phyloP scores from a whole-genome alignment of 2,329 filamentous ascomycete genomes.

The Diaporthe caulivora region DNA sequence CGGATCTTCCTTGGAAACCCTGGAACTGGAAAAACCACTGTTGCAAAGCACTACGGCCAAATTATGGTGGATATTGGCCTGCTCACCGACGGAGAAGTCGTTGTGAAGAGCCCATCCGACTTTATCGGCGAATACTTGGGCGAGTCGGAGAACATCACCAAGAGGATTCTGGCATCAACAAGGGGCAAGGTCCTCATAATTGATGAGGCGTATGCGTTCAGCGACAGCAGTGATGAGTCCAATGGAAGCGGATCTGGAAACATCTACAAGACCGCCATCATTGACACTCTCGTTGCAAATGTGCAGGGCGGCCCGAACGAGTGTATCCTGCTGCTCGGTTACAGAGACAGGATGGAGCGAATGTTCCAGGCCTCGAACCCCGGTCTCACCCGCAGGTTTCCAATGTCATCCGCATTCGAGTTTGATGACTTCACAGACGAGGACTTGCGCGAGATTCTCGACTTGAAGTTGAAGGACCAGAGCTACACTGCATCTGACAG shows the following conservation, averaged over 20 bases:
- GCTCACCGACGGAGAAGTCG: slow-evolving; percentile 74
- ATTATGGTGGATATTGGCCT: slow-evolving; percentile 77
- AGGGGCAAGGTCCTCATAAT: slow-evolving; percentile 82
- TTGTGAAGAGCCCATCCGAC: slow-evolving; percentile 79
- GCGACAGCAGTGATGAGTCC: slow-evolving; percentile 50
- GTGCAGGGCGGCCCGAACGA: slow-evolving; percentile 78
- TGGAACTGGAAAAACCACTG: slow-evolving; percentile 81
- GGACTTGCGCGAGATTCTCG: slow-evolving; percentile 70
- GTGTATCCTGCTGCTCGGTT: slow-evolving; percentile 79
- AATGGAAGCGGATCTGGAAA: slow-evolving; percentile 43
- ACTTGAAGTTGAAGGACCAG: slow-evolving; percentile 70
- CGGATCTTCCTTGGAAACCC: slow-evolving; percentile 78
- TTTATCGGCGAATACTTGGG: slow-evolving; percentile 76
- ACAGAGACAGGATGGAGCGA: slow-evolving; percentile 75
- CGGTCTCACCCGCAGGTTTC: slow-evolving; percentile 75
- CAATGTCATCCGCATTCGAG: slow-evolving; percentile 70
- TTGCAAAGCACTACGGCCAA: slow-evolving; percentile 78
- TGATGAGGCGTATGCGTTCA: slow-evolving; percentile 81
- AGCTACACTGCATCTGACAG: slow-evolving; percentile 64
- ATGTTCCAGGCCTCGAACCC: slow-evolving; percentile 84
- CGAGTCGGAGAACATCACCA: slow-evolving; percentile 77
- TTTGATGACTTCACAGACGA: slow-evolving; percentile 77
- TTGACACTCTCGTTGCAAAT: slow-evolving; percentile 81
- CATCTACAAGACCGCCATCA: slow-evolving; percentile 71
- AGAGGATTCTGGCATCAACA: slow-evolving; percentile 74